These are phyloP conservation scores for Ananas comosus DNA, from an alignment of 176 grass and related monocot species.

Conservation along the genomic window DNA sequence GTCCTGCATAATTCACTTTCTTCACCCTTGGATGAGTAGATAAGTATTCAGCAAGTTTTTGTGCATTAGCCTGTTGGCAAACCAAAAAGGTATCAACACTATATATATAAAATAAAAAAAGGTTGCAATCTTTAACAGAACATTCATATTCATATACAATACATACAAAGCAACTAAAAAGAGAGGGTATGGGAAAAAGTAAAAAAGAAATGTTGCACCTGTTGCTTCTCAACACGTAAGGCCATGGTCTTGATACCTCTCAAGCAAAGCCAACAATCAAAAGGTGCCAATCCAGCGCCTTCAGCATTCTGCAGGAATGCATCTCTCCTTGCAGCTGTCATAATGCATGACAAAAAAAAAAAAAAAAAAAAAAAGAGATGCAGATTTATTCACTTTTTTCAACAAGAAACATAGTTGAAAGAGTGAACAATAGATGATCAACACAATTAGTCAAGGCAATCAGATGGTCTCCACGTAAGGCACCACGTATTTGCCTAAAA, in stretches of 20 bases:
- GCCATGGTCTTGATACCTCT: conserved; percentile 94
- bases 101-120: neutral
- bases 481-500: too few relatives aligned
- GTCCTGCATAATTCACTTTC: conserved; percentile 82
- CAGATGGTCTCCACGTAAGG: too few relatives aligned
- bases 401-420: too few relatives aligned
- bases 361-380: too few relatives aligned
- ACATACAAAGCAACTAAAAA: neutral
- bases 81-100: neutral
- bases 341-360: neutral
- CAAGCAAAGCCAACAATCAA: conserved; percentile 92
- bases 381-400: too few relatives aligned
- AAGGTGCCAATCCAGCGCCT: conserved; percentile 80
- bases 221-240: conserved; percentile 81
- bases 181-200: neutral
- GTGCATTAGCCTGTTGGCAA: conserved; percentile 70
- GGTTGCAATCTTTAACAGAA: neutral
- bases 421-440: too few relatives aligned
- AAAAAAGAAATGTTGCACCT: conserved; percentile 29
- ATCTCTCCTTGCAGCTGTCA: conserved; percentile 67
- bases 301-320: conserved; percentile 93
- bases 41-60: conserved; percentile 96
- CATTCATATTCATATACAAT: neutral
- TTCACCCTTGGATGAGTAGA: conserved; percentile 76
- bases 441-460: too few relatives aligned